Evolutionary conservation across 768 basidiomycete species (phyloP), one percentile per base, ranked within the genome.

Genomic region (Vararia minispora): DNA sequence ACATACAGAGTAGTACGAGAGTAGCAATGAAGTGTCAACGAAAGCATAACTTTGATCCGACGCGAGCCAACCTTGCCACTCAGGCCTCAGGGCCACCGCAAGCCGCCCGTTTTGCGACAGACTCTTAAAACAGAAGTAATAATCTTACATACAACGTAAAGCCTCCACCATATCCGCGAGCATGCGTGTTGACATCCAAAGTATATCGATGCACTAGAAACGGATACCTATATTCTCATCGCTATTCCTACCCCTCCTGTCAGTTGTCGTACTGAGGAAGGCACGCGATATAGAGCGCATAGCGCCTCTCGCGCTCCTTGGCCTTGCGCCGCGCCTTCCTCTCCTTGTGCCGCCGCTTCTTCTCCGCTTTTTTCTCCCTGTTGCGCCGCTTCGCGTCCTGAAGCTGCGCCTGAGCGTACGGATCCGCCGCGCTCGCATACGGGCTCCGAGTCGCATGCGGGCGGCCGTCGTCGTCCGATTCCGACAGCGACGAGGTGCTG

Each of bases 261-360:
- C 33, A 30, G 13, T 28, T 31, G 22, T 29, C 24, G 28, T 44
- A 42, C 16, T 44, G 46, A 11, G 42, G 46, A 1, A 75, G 44
- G 51, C 68, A 82, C 8, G 64, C 66, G 36, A 86, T 49, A 52
- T 76, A 85, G 26, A 87, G 55, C 2, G 72, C 50, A 52, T 82
- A 87, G 39, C 64, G 68, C 57, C 68, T 78, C 47, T 75, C 76
- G 28, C 65, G 68, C 41, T 72, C 72, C 52, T 65, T 76, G 28
- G 69, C 71, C 54, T 69, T 74, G 50, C 61, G 68, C 51, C 68
- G 69, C 33, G 67, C 60, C 52, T 72, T 79, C 67, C 69, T 80
- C 53, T 83, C 79, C 59, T 65, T 76, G 46, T 66, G 66, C 45
- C 69, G 71, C 47, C 68, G 66, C 58, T 64, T 77, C 56, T 69